These are phyloP conservation scores for Karstenula rhodostoma DNA, from an alignment of 2,329 filamentous ascomycete species.

Conservation along the genomic window DNA sequence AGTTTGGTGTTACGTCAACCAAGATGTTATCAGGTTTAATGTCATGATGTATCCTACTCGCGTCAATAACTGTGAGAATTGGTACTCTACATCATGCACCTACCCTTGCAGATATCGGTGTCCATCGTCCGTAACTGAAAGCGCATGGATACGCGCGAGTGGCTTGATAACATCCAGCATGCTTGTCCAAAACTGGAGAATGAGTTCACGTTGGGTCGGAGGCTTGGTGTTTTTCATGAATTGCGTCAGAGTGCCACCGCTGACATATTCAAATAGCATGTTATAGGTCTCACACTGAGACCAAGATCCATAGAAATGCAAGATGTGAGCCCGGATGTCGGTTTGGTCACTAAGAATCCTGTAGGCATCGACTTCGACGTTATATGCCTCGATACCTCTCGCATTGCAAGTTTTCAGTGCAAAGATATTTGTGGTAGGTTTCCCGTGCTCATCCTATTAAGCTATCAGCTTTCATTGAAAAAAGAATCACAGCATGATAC, in stretches of 20 bases:
- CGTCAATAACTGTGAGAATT: no score
- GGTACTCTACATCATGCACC: no score
- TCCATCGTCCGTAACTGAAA: no score
- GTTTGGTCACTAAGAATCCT: constrained; percentile 5
- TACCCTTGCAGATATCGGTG: not conserved
- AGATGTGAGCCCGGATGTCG: constrained; percentile 8
- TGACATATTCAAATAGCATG: constrained; percentile 48
- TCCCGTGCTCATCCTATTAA: not conserved
- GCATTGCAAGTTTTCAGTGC: constrained; percentile 26
- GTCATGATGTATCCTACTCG: constrained; percentile 52
- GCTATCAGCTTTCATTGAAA: no score
- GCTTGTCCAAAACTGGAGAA: constrained; percentile 42
- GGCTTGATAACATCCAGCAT: constrained; percentile 39
- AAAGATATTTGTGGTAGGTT: constrained; percentile 16
- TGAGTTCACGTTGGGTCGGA: constrained; percentile 31
- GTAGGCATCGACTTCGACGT: constrained; percentile 26
- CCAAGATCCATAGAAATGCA: constrained; percentile 29
- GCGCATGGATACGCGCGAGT: constrained; percentile 40
- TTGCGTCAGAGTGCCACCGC: constrained; percentile 42
- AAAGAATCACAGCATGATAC: no score
- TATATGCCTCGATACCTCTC: constrained; percentile 14
- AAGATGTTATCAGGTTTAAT: constrained; percentile 57
- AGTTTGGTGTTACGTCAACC: constrained; percentile 19
- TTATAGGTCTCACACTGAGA: constrained; percentile 31
- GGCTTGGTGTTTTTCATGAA: constrained; percentile 32